Evolutionary conservation across 1,284 basidiomycete genomes (phyloP).

Genomic region (Pulveroboletus ridleyi): DNA sequence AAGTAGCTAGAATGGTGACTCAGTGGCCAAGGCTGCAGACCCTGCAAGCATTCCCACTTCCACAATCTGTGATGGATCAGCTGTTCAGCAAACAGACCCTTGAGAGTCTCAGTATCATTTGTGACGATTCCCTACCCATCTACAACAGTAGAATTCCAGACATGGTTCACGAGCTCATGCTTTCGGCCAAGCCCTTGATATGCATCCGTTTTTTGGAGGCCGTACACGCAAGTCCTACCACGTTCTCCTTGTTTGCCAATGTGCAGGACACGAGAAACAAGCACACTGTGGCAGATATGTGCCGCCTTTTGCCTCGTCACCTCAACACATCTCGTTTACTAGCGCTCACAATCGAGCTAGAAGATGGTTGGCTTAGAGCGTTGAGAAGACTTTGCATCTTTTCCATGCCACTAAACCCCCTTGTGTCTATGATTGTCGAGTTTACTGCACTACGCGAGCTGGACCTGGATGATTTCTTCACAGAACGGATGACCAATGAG

Average conservation of each 20-base stretch:
- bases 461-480: constrained; percentile 21
- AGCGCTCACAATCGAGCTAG: constrained; percentile 3
- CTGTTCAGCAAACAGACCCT: constrained; percentile 11
- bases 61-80: constrained; percentile 20
- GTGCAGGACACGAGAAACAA: background rate
- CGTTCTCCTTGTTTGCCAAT: constrained; percentile 8
- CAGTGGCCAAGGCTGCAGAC: constrained; percentile 17
- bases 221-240: constrained; percentile 18
- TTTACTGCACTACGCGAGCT: constrained; percentile 25
- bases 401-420: constrained; percentile 4
- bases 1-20: constrained; percentile 22
- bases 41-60: constrained; percentile 13
- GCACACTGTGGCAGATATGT: constrained; percentile 1
- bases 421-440: constrained; percentile 11
- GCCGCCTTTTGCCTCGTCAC: constrained; percentile 14
- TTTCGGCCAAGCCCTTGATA: constrained; percentile 2
- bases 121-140: background rate
- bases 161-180: constrained; percentile 12
- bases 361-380: too few species aligned
- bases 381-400: too few species aligned
- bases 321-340: constrained; percentile 19
- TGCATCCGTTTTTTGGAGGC: constrained; percentile 14
- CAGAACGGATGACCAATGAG: constrained; percentile 4
- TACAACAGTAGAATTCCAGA: constrained; percentile 17
- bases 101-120: constrained; percentile 14